Evolutionary conservation across 805 yeast species (phyloP).

Genomic region (Phaffomyces antillensis): DNA sequence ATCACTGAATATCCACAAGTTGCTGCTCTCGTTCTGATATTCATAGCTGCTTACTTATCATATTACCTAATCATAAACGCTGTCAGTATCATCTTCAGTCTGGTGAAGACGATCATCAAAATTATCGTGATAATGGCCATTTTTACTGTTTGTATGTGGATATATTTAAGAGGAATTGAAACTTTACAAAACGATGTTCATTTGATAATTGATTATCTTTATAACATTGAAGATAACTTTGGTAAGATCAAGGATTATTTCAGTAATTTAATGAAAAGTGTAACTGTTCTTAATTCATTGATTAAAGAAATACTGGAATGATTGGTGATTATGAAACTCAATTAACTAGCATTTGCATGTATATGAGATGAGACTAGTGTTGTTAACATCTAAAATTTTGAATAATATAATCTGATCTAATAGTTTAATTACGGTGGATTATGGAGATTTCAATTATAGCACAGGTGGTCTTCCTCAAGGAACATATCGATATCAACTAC

Average conservation of each 20-base stretch:
- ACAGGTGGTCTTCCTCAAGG: no score
- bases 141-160: slow-evolving; percentile 16
- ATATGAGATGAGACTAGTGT: no score
- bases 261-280: background rate
- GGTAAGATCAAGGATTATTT: background rate
- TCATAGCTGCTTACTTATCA: slow-evolving; percentile 17
- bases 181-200: slow-evolving; percentile 47
- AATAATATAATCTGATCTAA: no score
- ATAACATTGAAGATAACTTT: background rate
- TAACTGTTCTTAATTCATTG: background rate
- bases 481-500: no score
- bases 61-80: slow-evolving; percentile 27
- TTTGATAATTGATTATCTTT: background rate
- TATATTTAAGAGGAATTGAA: slow-evolving; percentile 35
- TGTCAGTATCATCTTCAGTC: slow-evolving; percentile 12
- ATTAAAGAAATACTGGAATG: background rate
- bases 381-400: no score
- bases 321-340: background rate
- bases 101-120: slow-evolving; percentile 21
- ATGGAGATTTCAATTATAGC: no score
- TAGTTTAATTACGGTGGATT: no score
- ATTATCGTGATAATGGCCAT: slow-evolving; percentile 19
- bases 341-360: no score
- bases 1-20: slow-evolving; percentile 26
- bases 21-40: slow-evolving; percentile 17